A percentile compares a stretch with the other conserved stretches of the same genome.
Evolutionary conservation across 306 rosid genomes (phyloP).

Genomic region (Abrus pulchellus): DNA sequence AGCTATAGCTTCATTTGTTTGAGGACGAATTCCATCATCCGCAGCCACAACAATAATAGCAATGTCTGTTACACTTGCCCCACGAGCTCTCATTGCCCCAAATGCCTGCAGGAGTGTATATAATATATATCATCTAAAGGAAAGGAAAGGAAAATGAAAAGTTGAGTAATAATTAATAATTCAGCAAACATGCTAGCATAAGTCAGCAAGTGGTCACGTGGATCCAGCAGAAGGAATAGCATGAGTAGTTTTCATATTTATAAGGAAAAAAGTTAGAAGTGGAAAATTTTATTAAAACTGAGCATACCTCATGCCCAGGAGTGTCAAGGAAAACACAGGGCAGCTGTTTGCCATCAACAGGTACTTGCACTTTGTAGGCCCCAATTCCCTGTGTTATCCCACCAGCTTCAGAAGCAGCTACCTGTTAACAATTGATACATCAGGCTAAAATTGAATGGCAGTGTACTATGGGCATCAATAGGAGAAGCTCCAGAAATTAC

Average conservation of each 20-base stretch:
- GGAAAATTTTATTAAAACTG: slow-evolving; percentile 23
- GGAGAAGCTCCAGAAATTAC: slow-evolving; percentile 35
- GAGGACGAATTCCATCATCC: slow-evolving; percentile 98
- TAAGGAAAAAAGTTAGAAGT: slow-evolving; percentile 8
- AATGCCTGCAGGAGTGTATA: slow-evolving; percentile 77
- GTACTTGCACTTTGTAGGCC: slow-evolving; percentile 88
- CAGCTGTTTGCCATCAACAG: slow-evolving; percentile 81
- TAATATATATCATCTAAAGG: slow-evolving; percentile 53
- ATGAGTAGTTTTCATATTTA: slow-evolving; percentile 26
- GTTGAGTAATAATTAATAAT: slow-evolving; percentile 35
- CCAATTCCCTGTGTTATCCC: slow-evolving; percentile 99
- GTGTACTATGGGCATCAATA: slow-evolving; percentile 14
- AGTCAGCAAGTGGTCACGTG: slow-evolving; percentile 21
- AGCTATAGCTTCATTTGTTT: slow-evolving; percentile 98
- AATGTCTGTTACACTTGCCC: slow-evolving; percentile 97
- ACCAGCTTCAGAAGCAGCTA: slow-evolving; percentile 99
- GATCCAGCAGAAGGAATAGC: slow-evolving; percentile 29
- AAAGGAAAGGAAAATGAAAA: slow-evolving; percentile 46
- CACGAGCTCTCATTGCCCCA: slow-evolving; percentile 99
- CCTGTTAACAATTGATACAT: slow-evolving; percentile 64
- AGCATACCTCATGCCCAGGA: slow-evolving; percentile 95
- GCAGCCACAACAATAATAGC: slow-evolving; percentile 97
- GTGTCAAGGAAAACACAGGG: slow-evolving; percentile 97
- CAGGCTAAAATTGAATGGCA: slow-evolving; percentile 42
- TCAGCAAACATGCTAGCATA: slow-evolving; percentile 35